Conservation (phyloP, 1,284 basidiomycete genomes). For the Malassezia brasiliensis region DNA sequence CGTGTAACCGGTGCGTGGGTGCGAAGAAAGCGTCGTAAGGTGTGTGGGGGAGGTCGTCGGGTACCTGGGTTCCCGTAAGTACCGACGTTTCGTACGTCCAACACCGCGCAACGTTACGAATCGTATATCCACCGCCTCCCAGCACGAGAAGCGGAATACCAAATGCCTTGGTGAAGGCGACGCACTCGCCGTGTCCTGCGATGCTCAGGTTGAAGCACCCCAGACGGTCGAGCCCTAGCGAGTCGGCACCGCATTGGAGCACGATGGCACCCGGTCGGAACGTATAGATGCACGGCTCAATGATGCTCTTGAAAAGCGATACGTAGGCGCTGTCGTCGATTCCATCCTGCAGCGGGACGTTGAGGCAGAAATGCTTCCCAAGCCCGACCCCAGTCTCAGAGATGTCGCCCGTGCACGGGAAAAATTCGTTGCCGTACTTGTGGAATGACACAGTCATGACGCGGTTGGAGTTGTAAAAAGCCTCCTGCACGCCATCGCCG, state of each 20-base stretch:
- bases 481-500: slow-evolving; percentile 98
- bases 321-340: slow-evolving; percentile 96
- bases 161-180: slow-evolving; percentile 87
- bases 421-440: slow-evolving; percentile 98
- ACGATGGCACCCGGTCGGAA: slow-evolving; percentile 88
- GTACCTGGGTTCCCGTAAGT: slow-evolving; percentile 60
- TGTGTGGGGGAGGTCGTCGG: slow-evolving; percentile 76
- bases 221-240: slow-evolving; percentile 81
- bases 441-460: slow-evolving; percentile 99
- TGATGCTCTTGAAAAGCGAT: slow-evolving; percentile 86
- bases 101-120: slow-evolving; percentile 83
- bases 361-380: slow-evolving; percentile 91
- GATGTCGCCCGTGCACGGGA: slow-evolving; percentile 51
- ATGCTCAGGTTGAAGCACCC: slow-evolving; percentile 99
- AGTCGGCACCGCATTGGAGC: slow-evolving; percentile 93
- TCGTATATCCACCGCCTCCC: slow-evolving; percentile 90
- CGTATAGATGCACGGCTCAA: slow-evolving; percentile 80
- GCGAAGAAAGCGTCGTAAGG: slow-evolving; percentile 89
- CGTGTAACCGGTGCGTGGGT: slow-evolving; percentile 84
- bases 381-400: slow-evolving; percentile 41
- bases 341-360: slow-evolving; percentile 89
- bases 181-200: slow-evolving; percentile 95
- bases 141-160: slow-evolving; percentile 78
- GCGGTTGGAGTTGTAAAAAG: slow-evolving; percentile 93
- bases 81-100: slow-evolving; percentile 98